Percentiles rank a stretch among this genome's conserved stretches.
Conservation (phyloP, 371 early-diverging fungal species). For the Rhizopus sp. region DNA sequence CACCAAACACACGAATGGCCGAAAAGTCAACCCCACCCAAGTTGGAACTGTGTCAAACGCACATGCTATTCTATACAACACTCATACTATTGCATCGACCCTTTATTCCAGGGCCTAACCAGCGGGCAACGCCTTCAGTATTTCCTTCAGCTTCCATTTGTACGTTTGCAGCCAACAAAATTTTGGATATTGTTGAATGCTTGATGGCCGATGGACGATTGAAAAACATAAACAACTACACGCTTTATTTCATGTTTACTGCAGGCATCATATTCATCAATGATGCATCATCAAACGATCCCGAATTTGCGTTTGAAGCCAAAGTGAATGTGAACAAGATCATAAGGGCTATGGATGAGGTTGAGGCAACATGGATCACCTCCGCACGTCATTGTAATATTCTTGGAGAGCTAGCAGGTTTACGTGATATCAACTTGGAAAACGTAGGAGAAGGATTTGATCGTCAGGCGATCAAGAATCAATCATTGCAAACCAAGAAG, state of each 20-base stretch:
- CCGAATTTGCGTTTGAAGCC: constrained; percentile 45
- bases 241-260: constrained; percentile 48
- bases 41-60: constrained; percentile 52
- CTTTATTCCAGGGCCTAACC: constrained; percentile 47
- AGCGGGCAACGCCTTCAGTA: constrained; percentile 32
- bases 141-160: constrained; percentile 56
- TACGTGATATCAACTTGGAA: constrained; percentile 47
- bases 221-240: constrained; percentile 40
- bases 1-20: constrained; percentile 39
- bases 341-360: constrained; percentile 45
- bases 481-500: neutral
- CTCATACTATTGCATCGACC: constrained; percentile 78
- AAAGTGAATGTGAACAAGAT: constrained; percentile 50
- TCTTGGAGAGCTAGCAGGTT: constrained; percentile 49
- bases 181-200: constrained; percentile 52
- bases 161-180: constrained; percentile 59
- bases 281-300: constrained; percentile 42
- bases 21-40: constrained; percentile 40
- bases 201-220: constrained; percentile 34
- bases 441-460: constrained; percentile 29
- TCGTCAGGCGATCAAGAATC: constrained; percentile 6
- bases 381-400: constrained; percentile 51
- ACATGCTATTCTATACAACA: constrained; percentile 75
- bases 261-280: constrained; percentile 53
- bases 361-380: constrained; percentile 46